Base-by-base conservation (phyloP, 202 grass and related monocot species). In the Eragrostis tef region DNA sequence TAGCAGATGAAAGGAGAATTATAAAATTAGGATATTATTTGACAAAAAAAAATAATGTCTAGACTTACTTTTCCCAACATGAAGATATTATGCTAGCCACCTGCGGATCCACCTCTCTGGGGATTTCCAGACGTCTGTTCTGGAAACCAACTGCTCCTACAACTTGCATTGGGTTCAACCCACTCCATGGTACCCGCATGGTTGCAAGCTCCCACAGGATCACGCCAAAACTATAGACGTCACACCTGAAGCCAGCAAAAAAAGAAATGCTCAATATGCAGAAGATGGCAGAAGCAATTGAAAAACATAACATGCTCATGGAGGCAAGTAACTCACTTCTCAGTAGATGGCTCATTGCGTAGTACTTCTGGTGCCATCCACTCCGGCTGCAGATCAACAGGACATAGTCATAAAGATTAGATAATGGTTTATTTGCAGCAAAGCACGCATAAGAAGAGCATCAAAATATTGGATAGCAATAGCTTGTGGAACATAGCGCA, bases 321-420 rank as follows among this genome's bases (percentile, higher is more conserved):
- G 41, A 78, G 80, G 34, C 73, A 74, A 80, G 15, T 2, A 68
- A 82, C 90, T 91, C 79, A 99, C 96, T 95, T 95, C 76, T 99
- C 96, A 34, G 93, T 90, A 45, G 90, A 89, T 83, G 90, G 96
- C 60, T 99, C 96, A 76, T 99, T 99, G 41, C 92, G 88, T 68
- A 99, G 78, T 51, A 95, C 96, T 83, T 95, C 95, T 21, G 95
- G 95, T 82, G 95, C 95, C 95, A 98, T 98, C 92, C 95, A 98
- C 85, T 98, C 92, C 3, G 95, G 95, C 95, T 98, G 90, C 80
- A 87, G n/a, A 10, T 42, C 79, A 89, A 85, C 53, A 88, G 11
- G 14, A 80, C 49, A 86, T 54, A 43, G 34, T 68, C 57, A 44
- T 67, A 21, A 67, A 61, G 24, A 86, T 29, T 27, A 21, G 41